These are phyloP conservation scores for Nitzschia inconspicua DNA, from an alignment of 108 stramenopile genomes.

Conservation along the genomic window DNA sequence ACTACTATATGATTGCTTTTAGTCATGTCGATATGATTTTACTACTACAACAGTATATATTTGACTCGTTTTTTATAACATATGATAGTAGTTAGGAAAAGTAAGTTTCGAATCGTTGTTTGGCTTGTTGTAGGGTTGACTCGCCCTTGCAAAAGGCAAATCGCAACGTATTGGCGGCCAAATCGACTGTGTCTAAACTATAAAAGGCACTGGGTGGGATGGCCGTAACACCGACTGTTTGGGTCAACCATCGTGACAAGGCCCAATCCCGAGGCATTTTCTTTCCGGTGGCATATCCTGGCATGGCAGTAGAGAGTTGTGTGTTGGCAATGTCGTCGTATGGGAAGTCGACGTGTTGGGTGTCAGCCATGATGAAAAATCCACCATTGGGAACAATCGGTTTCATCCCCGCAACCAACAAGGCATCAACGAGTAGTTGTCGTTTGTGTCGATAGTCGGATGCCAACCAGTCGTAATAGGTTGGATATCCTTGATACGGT, in stretches of 20 bases:
- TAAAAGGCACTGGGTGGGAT: slow-evolving; percentile 91
- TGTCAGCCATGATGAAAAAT: slow-evolving; percentile 91
- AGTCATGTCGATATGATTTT: too few relatives aligned
- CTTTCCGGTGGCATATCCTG: background rate
- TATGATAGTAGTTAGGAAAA: too few relatives aligned
- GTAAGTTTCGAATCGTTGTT: slow-evolving; percentile 17
- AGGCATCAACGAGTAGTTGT: slow-evolving; percentile 36
- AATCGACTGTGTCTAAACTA: slow-evolving; percentile 29
- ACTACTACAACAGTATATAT: too few relatives aligned
- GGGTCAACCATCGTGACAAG: slow-evolving; percentile 77
- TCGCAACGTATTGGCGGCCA: slow-evolving; percentile 59
- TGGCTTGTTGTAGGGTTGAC: slow-evolving; percentile 43
- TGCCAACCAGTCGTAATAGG: slow-evolving; percentile 69
- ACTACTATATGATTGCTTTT: too few relatives aligned
- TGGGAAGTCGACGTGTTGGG: slow-evolving; percentile 47
- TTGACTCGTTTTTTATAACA: too few relatives aligned
- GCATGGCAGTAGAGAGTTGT: slow-evolving; percentile 37
- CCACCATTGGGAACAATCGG: slow-evolving; percentile 79
- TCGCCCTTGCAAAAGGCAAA: slow-evolving; percentile 94
- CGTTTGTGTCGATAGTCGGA: slow-evolving; percentile 61
- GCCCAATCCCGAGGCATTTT: slow-evolving; percentile 79
- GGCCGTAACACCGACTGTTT: slow-evolving; percentile 71
- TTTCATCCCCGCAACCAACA: slow-evolving; percentile 62
- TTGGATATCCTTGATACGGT: slow-evolving; percentile 58
- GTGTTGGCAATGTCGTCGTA: slow-evolving; percentile 36